Evolutionary conservation across 345 rosid species (phyloP).

Genomic region (Fremontodendron californicum): DNA sequence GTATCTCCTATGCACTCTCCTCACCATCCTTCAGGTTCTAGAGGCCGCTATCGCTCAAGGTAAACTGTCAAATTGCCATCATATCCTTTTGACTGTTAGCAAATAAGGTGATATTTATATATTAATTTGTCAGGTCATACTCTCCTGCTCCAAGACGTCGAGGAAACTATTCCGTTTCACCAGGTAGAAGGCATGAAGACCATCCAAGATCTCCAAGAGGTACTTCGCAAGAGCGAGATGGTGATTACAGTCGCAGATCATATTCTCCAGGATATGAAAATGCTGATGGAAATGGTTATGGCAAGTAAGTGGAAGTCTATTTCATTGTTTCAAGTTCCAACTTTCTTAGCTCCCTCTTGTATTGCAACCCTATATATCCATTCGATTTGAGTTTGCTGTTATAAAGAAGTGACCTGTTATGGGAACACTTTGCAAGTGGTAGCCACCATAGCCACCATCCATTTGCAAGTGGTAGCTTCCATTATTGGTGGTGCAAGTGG

Average conservation of each 20-base stretch:
- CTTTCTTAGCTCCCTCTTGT: not conserved
- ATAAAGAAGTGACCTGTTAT: not conserved
- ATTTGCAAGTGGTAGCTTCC: too few species aligned
- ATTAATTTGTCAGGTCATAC: conserved; percentile 52
- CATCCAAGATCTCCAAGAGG: conserved; percentile 67
- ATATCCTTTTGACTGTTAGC: not conserved
- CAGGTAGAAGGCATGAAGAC: conserved; percentile 58
- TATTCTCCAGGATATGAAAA: conserved; percentile 59
- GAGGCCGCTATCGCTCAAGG: conserved; percentile 83
- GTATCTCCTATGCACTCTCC: conserved; percentile 75
- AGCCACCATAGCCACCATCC: too few species aligned
- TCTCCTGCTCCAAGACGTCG: conserved; percentile 69
- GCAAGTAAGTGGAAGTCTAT: conserved; percentile 40
- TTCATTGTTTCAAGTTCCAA: not conserved
- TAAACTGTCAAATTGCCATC: conserved; percentile 22
- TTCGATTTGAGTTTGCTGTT: not conserved
- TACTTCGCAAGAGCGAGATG: conserved; percentile 64
- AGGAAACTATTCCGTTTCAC: conserved; percentile 66
- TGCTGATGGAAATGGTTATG: conserved; percentile 44
- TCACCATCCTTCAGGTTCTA: conserved; percentile 59
- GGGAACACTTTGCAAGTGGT: too few species aligned
- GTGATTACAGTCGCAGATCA: conserved; percentile 43
- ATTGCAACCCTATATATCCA: not conserved
- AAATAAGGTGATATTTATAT: not conserved
- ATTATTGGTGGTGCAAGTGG: too few species aligned